Base-by-base conservation (phyloP, 1,139 yeast genomes). In the Debaryomyces subglobosus region DNA sequence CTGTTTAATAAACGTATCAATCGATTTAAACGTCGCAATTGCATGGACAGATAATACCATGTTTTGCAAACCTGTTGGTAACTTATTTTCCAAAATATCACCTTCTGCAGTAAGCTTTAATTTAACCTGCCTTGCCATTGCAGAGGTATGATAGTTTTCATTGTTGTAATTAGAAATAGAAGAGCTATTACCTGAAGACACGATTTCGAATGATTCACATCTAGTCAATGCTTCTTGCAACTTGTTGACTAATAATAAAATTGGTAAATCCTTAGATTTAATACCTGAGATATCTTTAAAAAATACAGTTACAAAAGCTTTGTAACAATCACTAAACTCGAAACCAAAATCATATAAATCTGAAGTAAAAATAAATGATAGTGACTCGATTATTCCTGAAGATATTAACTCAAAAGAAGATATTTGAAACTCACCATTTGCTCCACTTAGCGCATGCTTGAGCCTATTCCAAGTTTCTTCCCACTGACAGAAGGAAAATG, bases 11-110 rank as follows among this genome's bases (percentile, higher is more conserved):
- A 89, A 90, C 1, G 83, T 79, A 45, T 82, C 85, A 36, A 92
- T 76, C 1, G 92, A 82, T 50, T 79, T 81, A 61, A 90, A 86
- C 0, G 97, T 87, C 0, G 97, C 96, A 57, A 91, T 85, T 0
- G 96, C 96, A 63, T 91, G 97, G n/a, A 89, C 88, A 15, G 92
- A 79, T 16, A 91, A 69, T 30, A 82, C 68, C 59, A 85, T 61
- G 33, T 72, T 71, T 34, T 71, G 71, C 55, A 73, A 59, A 6
- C 60, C 62, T 1, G 65, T 59, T 1, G 78, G 72, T 1, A 68
- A 49, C 27, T 53, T 53, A 21, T 60, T 60, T 2, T 62, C 68
- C 5, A 55, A 63, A 13, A 56, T 53, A 6, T 51, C 44, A 9
- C 58, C 62, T 7, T 63, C 70, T n/a, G 64, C 64, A 7, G 55